Conservation (phyloP, 2,329 filamentous ascomycete genomes). For the Fusarium globosum region DNA sequence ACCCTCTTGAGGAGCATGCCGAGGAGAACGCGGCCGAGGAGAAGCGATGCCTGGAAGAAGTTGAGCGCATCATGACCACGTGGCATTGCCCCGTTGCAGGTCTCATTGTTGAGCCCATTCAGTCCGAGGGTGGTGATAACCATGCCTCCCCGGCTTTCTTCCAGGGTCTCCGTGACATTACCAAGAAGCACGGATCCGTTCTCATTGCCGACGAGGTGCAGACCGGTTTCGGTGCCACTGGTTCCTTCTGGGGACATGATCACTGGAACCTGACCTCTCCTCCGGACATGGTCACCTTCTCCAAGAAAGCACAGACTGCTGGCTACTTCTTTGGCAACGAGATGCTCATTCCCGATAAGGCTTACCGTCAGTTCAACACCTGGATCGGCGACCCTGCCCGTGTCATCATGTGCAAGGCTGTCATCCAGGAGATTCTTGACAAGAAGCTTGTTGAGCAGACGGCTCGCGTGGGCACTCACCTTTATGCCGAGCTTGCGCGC, state of each 20-base stretch:
- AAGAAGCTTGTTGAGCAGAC: constrained; percentile 74
- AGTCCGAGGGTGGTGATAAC: constrained; percentile 87
- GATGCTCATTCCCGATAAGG: constrained; percentile 80
- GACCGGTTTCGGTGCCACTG: constrained; percentile 83
- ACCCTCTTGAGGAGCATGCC: constrained; percentile 76
- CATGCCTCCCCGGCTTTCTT: constrained; percentile 84
- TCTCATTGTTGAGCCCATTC: constrained; percentile 81
- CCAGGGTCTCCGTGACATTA: constrained; percentile 77
- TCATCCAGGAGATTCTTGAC: constrained; percentile 79
- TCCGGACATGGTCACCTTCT: constrained; percentile 89
- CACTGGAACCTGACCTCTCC: constrained; percentile 80
- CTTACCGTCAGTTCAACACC: constrained; percentile 88
- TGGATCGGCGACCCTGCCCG: constrained; percentile 88
- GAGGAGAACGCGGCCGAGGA: constrained; percentile 79
- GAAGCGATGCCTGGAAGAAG: constrained; percentile 76
- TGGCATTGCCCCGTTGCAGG: constrained; percentile 77
- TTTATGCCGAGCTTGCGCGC: constrained; percentile 72
- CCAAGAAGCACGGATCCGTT: constrained; percentile 74
- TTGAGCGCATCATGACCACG: constrained; percentile 76
- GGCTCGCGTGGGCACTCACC: constrained; percentile 73
- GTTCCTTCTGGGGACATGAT: constrained; percentile 88
- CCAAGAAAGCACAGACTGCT: constrained; percentile 87
- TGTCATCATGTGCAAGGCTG: constrained; percentile 80
- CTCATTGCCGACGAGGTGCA: constrained; percentile 89
- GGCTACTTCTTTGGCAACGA: constrained; percentile 85